A percentile compares a stretch with the other conserved stretches of the same genome.
phyloP scores from a whole-genome alignment of 2,329 filamentous ascomycete genomes.

The Trichoderma lentiforme region DNA sequence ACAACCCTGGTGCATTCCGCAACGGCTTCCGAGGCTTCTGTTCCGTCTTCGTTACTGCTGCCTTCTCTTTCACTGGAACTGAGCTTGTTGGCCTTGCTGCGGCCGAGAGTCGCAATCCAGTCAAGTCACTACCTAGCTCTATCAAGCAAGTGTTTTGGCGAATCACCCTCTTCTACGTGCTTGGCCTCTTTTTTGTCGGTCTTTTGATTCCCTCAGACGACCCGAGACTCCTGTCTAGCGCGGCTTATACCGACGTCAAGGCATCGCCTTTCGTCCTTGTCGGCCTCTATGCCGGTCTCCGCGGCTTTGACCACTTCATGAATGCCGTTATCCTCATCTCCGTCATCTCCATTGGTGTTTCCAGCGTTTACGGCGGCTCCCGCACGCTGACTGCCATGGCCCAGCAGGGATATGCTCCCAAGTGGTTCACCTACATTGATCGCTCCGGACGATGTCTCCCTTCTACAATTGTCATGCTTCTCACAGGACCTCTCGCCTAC shows the following conservation, averaged over 20 bases:
- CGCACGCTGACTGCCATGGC: constrained; percentile 55
- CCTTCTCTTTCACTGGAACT: constrained; percentile 66
- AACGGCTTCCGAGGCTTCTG: constrained; percentile 69
- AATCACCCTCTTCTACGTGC: constrained; percentile 50
- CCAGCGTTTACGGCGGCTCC: constrained; percentile 53
- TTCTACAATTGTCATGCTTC: constrained; percentile 44
- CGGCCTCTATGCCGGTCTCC: constrained; percentile 45
- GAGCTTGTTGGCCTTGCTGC: constrained; percentile 68
- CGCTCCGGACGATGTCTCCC: constrained; percentile 49
- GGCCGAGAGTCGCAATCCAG: constrained; percentile 64
- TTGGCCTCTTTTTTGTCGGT: constrained; percentile 49
- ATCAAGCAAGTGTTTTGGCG: constrained; percentile 69
- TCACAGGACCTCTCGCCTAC: constrained; percentile 47
- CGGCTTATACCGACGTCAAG: constrained; percentile 41
- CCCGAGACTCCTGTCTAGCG: constrained; percentile 41
- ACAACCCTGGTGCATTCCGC: constrained; percentile 53
- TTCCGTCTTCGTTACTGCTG: constrained; percentile 65
- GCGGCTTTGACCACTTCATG: constrained; percentile 49
- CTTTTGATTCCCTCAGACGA: constrained; percentile 45
- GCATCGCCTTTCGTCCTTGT: constrained; percentile 52
- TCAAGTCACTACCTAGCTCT: constrained; percentile 70
- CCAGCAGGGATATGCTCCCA: constrained; percentile 54
- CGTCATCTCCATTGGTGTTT: constrained; percentile 53
- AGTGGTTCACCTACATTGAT: constrained; percentile 53
- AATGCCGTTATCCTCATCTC: constrained; percentile 53